Evolutionary conservation across 2,329 filamentous ascomycete genomes (phyloP).

Genomic region (Orbilia ellipsospora): DNA sequence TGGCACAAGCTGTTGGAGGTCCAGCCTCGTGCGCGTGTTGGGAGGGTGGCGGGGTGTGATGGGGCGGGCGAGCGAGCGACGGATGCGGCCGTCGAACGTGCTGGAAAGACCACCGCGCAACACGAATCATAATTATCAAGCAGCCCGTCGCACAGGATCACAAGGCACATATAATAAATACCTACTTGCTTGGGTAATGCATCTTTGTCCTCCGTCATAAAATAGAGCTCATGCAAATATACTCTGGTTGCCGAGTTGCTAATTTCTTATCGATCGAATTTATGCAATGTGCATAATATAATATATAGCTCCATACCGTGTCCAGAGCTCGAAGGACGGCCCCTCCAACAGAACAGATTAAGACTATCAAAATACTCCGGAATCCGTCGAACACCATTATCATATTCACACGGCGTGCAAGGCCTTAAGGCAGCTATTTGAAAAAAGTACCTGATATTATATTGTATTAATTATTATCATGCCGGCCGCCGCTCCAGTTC

Average conservation of each 20-base stretch:
- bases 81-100: slow-evolving; percentile 38
- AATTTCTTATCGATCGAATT: no score
- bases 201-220: no score
- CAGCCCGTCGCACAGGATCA: slow-evolving; percentile 8
- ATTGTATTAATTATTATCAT: slow-evolving; percentile 2
- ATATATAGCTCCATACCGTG: background rate
- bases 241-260: no score
- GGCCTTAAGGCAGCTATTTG: background rate
- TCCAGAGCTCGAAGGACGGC: background rate
- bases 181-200: no score
- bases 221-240: no score
- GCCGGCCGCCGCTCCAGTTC: slow-evolving; percentile 28
- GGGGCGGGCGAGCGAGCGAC: background rate
- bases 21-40: slow-evolving; percentile 7
- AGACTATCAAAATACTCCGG: background rate
- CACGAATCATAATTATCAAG: slow-evolving; percentile 39
- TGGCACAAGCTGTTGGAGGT: background rate
- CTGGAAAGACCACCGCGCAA: slow-evolving; percentile 28
- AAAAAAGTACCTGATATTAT: no score
- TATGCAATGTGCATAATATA: no score
- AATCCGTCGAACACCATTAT: background rate
- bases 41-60: background rate
- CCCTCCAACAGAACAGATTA: background rate
- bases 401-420: slow-evolving; percentile 22
- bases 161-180: no score